Percentiles rank a stretch among this genome's conserved stretches.
Evolutionary conservation across 495 filamentous ascomycete species (phyloP).

Genomic region (Penicillium bovifimosum): DNA sequence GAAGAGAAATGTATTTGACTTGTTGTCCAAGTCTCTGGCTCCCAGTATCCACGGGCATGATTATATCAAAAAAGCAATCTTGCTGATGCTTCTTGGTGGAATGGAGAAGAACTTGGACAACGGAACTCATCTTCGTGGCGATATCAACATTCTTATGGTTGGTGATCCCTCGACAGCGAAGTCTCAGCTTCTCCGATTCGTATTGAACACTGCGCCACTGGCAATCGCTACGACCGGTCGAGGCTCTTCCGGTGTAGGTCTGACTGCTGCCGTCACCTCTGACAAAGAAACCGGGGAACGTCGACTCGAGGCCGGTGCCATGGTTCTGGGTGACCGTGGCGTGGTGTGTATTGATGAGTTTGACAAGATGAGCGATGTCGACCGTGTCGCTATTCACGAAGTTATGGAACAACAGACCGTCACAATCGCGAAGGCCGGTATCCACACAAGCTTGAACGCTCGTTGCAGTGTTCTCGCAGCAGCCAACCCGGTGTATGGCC

Average conservation of each 20-base stretch:
- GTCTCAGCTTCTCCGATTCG: slow-evolving; percentile 94
- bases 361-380: slow-evolving; percentile 99
- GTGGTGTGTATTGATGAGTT: slow-evolving; percentile 99
- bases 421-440: slow-evolving; percentile 97
- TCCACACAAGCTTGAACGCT: slow-evolving; percentile 96
- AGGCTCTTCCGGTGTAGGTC: slow-evolving; percentile 95
- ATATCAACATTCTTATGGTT: slow-evolving; percentile 99
- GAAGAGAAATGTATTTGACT: slow-evolving; percentile 88
- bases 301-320: slow-evolving; percentile 92
- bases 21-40: slow-evolving; percentile 93
- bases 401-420: slow-evolving; percentile 99
- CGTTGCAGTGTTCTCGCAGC: slow-evolving; percentile 95
- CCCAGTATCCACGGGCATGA: slow-evolving; percentile 97
- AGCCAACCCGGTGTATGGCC: slow-evolving; percentile 95
- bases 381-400: slow-evolving; percentile 98
- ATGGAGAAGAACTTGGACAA: slow-evolving; percentile 99
- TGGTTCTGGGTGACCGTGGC: slow-evolving; percentile 95
- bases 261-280: slow-evolving; percentile 91
- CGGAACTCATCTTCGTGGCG: slow-evolving; percentile 93
- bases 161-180: slow-evolving; percentile 98
- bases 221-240: slow-evolving; percentile 97
- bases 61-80: slow-evolving; percentile 96
- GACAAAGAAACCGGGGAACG: slow-evolving; percentile 98
- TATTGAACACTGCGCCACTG: slow-evolving; percentile 93
- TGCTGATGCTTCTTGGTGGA: slow-evolving; percentile 94